Base-by-base conservation (phyloP, 257 asterid species). In the Penstemon newberryi region DNA sequence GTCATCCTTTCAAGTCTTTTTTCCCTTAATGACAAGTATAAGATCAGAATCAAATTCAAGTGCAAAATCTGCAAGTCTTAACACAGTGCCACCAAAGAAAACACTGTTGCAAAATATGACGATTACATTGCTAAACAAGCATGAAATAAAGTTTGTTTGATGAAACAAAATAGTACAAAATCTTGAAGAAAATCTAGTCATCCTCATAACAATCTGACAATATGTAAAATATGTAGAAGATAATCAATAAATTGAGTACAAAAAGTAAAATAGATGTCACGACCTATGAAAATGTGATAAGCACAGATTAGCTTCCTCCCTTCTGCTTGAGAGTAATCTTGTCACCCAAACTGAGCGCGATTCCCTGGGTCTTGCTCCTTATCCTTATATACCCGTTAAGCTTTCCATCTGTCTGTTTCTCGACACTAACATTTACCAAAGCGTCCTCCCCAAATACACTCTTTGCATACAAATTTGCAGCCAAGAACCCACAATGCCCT, bases 401-500 rank as follows among this genome's bases (percentile, higher is more conserved):
- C 77, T 87, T 94, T 51, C 89, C 92, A 83, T 94, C 96, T 42
- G 83, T 67, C 78, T 87, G 99, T 65, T 94, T 94, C 85, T 94
- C 97, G 15, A 94, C 86, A 75, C 99, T 94, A 9, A 94, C 81
- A 74, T 94, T 94, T 58, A 94, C 97, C 83, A 94, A 82, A 38
- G 99, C 99, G 57, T 94, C 99, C 82, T 94, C 99, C 47, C 99
- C 97, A 73, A 94, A 94, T 13, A 89, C 96, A 77, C 99, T 91
- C 90, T 94, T 94, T 4, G 99, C 99, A 60, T 94, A 94, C 70
- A 94, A 80, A 79, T 94, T 91, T 56, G 96, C 96, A 72, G 99
- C 99, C 77, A 94, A 61, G 85, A 91, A 94, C 54, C 99, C 99
- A 69, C 97, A 94, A n/a, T 88, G 93, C 42, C 97, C 99, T 60